Evolutionary conservation across 2,329 filamentous ascomycete genomes (phyloP).

Genomic region (Fusarium equiseti): DNA sequence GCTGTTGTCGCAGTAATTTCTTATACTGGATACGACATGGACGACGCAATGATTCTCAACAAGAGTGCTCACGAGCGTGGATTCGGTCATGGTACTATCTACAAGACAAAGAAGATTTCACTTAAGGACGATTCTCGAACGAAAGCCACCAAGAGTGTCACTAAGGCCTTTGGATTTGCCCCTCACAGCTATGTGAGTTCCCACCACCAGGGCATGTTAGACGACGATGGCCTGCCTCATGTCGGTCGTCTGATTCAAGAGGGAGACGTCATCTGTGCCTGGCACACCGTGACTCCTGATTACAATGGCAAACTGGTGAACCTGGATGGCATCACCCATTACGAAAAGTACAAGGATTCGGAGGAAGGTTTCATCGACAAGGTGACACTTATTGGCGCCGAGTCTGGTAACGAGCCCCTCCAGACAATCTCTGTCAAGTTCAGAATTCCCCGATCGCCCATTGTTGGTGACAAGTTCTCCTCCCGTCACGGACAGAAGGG

Average conservation of each 20-base stretch:
- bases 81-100: slow-evolving; percentile 95
- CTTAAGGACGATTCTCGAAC: slow-evolving; percentile 82
- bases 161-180: slow-evolving; percentile 91
- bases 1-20: slow-evolving; percentile 97
- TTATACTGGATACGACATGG: slow-evolving; percentile 99
- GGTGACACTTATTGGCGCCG: slow-evolving; percentile 88
- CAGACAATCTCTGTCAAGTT: slow-evolving; percentile 95
- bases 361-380: slow-evolving; percentile 93
- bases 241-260: slow-evolving; percentile 82
- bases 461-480: slow-evolving; percentile 99
- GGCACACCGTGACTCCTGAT: slow-evolving; percentile 87
- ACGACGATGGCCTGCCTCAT: slow-evolving; percentile 87
- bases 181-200: slow-evolving; percentile 79
- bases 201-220: slow-evolving; percentile 77
- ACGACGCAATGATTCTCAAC: slow-evolving; percentile 99
- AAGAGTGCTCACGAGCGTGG: slow-evolving; percentile 96
- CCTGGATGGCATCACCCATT: slow-evolving; percentile 85
- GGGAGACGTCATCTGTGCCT: slow-evolving; percentile 88
- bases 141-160: slow-evolving; percentile 75
- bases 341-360: slow-evolving; percentile 93
- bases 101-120: slow-evolving; percentile 94
- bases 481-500: slow-evolving; percentile 98
- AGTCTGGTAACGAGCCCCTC: slow-evolving; percentile 83
- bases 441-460: slow-evolving; percentile 86
- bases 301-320: slow-evolving; percentile 84